Conservation (phyloP, 2,329 filamentous ascomycete species). For the Leptographium procerum region DNA sequence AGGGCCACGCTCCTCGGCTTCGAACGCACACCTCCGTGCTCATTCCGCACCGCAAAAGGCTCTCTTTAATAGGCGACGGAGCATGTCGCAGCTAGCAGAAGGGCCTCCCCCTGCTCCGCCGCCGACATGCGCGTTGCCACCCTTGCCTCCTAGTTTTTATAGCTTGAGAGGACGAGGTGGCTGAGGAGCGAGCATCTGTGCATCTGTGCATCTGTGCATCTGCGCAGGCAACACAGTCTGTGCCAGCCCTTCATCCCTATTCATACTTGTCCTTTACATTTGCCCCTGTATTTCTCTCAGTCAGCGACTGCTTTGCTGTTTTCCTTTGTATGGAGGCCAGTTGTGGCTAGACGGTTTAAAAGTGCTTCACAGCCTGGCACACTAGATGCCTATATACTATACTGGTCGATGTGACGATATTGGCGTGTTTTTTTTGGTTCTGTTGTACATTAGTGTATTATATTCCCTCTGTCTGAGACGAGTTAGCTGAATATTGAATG, state of each 20-base stretch:
- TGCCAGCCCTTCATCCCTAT: background rate
- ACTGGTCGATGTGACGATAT: background rate
- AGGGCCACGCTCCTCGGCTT: background rate
- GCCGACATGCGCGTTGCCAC: slow-evolving; percentile 42
- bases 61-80: slow-evolving; percentile 18
- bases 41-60: background rate
- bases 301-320: background rate
- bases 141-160: slow-evolving; percentile 17
- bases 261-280: background rate
- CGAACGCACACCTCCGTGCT: slow-evolving; percentile 15
- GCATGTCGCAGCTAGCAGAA: slow-evolving; percentile 38
- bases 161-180: background rate
- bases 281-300: background rate
- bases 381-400: background rate
- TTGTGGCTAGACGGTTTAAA: background rate
- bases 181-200: background rate
- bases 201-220: background rate
- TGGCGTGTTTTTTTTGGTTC: background rate
- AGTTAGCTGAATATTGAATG: background rate
- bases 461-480: background rate
- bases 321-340: background rate
- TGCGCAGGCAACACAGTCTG: background rate
- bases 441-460: background rate
- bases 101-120: slow-evolving; percentile 43
- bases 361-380: background rate